These are phyloP conservation scores for Aspergillus fumigatus DNA, from an alignment of 2,329 filamentous ascomycete species.

Conservation along the genomic window DNA sequence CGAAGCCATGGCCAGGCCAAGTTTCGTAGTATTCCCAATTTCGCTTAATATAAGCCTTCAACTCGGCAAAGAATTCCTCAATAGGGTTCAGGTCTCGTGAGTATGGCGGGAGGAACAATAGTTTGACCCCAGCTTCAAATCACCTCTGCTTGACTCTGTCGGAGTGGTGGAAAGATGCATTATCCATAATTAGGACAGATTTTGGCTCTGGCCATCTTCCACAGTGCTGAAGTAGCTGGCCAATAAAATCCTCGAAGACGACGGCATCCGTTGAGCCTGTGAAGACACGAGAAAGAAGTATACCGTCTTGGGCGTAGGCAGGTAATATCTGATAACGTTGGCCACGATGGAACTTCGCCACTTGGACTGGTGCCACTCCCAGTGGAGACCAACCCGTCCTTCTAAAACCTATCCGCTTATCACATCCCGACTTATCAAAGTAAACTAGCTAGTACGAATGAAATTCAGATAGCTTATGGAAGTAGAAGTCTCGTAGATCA, in stretches of 20 bases:
- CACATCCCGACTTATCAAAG: slow-evolving; percentile 26
- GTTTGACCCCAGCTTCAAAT: too few species aligned
- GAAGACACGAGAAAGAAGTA: slow-evolving; percentile 16
- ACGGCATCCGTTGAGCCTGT: slow-evolving; percentile 20
- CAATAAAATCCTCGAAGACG: slow-evolving; percentile 18
- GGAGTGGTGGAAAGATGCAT: slow-evolving; percentile 24
- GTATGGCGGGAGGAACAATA: too few species aligned
- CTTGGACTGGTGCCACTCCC: slow-evolving; percentile 21
- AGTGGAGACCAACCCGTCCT: slow-evolving; percentile 31
- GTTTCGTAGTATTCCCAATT: too few species aligned
- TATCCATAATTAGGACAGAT: slow-evolving; percentile 27
- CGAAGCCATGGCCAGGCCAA: too few species aligned
- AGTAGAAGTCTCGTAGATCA: too few species aligned
- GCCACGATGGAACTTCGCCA: slow-evolving; percentile 13
- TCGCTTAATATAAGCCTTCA: too few species aligned
- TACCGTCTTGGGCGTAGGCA: neutral
- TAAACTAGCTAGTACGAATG: too few species aligned
- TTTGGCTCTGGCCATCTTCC: slow-evolving; percentile 19
- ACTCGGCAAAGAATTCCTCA: too few species aligned
- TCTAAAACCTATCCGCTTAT: slow-evolving; percentile 30
- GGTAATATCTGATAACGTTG: slow-evolving; percentile 7
- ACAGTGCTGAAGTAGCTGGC: slow-evolving; percentile 20
- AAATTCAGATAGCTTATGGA: too few species aligned
- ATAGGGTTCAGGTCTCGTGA: too few species aligned
- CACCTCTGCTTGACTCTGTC: too few species aligned